Evolutionary conservation across 164 flowering plant genomes (phyloP), one percentile per base, ranked within the genome.

Genomic region (Piper longum): DNA sequence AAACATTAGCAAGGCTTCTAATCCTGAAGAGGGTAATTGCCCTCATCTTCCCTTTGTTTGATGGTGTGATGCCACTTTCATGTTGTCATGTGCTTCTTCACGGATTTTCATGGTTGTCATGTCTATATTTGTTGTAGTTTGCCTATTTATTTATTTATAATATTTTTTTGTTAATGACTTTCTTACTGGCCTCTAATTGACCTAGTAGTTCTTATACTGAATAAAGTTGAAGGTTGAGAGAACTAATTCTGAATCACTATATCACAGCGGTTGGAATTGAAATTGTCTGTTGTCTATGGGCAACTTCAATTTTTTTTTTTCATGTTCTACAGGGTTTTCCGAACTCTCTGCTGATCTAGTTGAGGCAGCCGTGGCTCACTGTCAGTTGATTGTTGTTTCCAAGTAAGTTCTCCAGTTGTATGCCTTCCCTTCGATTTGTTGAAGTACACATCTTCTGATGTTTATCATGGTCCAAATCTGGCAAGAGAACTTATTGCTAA

Each of bases 291-390:
- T 86, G 85, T 73, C 71, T 95, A 39, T 82, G 66, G 65, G 93
- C 84, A 78, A 87, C 18, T 85, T 96, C 1, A 72, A n/a, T 13
- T 26, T 36, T 41, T 6, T 45, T 60, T 43, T 64, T 41, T 51
- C 63, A 55, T 36, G 9, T 6, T 9, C 13, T 57, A 60, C 85
- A 95, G 97, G 97, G 41, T 86, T 95, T 79, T 64, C 75, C 0
- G 97, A 95, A 73, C 85, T 95, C 57, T 77, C 88, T 41, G 72
- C 88, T 70, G 88, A 87, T 73, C 70, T 95, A 40, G 84, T 66
- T 64, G 93, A 86, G 79, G 95, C 88, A 17, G 86, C 97, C 1
- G 73, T 79, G 64, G 99, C 99, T 73, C 99, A 95, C 72, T 89
- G 97, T 66, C 97, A 91, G 71, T 69, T 91, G 62, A 89, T 95